Conservation (phyloP, 1,284 basidiomycete species). For the Trichosporon ovoides region DNA sequence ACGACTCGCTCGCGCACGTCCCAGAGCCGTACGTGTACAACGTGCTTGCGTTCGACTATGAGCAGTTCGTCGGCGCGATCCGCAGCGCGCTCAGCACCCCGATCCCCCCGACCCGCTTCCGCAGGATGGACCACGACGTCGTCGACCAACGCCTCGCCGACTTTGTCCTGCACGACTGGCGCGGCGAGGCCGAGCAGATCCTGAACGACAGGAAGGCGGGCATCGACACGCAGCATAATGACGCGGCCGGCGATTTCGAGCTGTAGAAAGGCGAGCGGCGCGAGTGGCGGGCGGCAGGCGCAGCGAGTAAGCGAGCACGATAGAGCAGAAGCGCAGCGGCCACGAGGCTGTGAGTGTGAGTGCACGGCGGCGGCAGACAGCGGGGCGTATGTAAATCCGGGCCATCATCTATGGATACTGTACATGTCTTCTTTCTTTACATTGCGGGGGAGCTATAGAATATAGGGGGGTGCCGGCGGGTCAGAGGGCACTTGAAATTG, state of each 20-base stretch:
- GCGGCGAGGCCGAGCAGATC: conserved; percentile 19
- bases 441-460: background rate
- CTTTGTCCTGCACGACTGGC: conserved; percentile 25
- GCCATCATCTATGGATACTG: background rate
- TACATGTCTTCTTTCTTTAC: background rate
- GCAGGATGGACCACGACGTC: conserved; percentile 12
- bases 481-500: no score
- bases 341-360: no score
- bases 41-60: conserved; percentile 20
- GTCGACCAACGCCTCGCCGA: conserved; percentile 19
- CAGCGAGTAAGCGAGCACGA: background rate
- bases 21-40: conserved; percentile 20
- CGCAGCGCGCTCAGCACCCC: conserved; percentile 17
- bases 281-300: background rate
- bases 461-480: no score
- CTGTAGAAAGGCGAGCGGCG: background rate
- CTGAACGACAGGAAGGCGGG: conserved; percentile 21
- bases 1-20: background rate
- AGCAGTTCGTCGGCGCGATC: conserved; percentile 19
- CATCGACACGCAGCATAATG: conserved; percentile 18
- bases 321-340: no score
- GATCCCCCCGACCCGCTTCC: conserved; percentile 17
- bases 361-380: no score
- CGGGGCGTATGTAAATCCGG: no score
- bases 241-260: conserved; percentile 2